These are phyloP conservation scores for Metschnikowia henanensis DNA, from an alignment of 805 yeast genomes.

Conservation along the genomic window DNA sequence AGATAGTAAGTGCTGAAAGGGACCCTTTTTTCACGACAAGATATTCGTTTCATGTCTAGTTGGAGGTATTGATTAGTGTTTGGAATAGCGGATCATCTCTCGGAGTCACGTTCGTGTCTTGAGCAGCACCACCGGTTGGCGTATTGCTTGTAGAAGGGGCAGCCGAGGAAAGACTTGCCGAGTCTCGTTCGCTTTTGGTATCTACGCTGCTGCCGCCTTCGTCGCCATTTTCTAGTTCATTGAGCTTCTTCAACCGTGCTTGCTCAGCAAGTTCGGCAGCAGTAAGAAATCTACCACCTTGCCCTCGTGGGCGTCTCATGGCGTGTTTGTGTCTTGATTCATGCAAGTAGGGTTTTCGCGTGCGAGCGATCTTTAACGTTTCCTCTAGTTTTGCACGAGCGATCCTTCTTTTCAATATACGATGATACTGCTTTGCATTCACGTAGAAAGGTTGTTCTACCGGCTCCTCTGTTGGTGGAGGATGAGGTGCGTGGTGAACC, in stretches of 20 bases:
- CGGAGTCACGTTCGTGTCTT: background rate
- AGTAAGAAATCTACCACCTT: slow-evolving; percentile 95
- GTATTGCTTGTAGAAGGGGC: slow-evolving; percentile 1
- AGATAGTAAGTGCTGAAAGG: too few species aligned
- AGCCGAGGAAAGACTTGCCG: slow-evolving; percentile 1
- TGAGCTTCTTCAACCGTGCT: slow-evolving; percentile 39
- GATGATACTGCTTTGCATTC: slow-evolving; percentile 95
- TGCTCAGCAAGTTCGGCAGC: slow-evolving; percentile 67
- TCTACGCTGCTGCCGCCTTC: slow-evolving; percentile 7
- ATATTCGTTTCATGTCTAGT: too few species aligned
- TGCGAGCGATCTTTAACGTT: slow-evolving; percentile 79
- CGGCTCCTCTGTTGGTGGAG: slow-evolving; percentile 17
- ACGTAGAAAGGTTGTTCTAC: slow-evolving; percentile 93
- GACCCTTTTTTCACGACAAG: too few species aligned
- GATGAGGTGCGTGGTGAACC: slow-evolving; percentile 12
- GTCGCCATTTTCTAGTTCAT: slow-evolving; percentile 27
- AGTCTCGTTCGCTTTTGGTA: slow-evolving; percentile 3
- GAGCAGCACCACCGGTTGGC: background rate
- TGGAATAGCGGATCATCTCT: slow-evolving; percentile 6
- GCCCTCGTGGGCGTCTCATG: slow-evolving; percentile 98
- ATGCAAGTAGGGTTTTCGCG: slow-evolving; percentile 91
- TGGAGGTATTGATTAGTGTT: too few species aligned
- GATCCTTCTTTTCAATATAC: slow-evolving; percentile 87
- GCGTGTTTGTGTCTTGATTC: slow-evolving; percentile 99
- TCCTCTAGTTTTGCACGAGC: slow-evolving; percentile 95